A percentile compares a stretch with the other conserved stretches of the same genome.
Conservation (phyloP, 768 basidiomycete genomes). For the Pleurotus djamor region DNA sequence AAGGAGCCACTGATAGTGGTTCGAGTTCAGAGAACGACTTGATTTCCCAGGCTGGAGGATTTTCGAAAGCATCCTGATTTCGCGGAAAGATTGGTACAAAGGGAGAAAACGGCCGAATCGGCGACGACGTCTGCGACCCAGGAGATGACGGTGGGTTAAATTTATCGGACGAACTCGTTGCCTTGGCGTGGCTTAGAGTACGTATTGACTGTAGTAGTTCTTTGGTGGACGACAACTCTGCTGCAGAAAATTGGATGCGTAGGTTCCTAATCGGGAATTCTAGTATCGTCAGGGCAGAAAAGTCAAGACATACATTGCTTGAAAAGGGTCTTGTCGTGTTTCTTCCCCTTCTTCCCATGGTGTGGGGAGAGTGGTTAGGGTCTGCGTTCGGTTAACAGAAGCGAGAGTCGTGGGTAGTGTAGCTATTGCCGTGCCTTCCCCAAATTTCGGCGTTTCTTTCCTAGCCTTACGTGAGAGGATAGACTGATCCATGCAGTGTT, state of each 20-base stretch:
- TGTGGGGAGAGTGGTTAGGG: not conserved
- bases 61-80: constrained; percentile 12
- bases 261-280: constrained; percentile 5
- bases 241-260: constrained; percentile 13
- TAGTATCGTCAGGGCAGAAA: constrained; percentile 2
- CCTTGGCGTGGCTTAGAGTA: not conserved
- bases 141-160: not conserved
- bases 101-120: not conserved
- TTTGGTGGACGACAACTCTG: constrained; percentile 6
- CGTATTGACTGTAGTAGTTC: not conserved
- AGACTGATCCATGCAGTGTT: not conserved
- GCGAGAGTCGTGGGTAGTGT: constrained; percentile 1
- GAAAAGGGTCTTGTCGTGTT: constrained; percentile 25
- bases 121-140: not conserved
- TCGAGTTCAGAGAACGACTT: constrained; percentile 19
- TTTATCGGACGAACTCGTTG: not conserved
- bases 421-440: constrained; percentile 15
- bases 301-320: constrained; percentile 35
- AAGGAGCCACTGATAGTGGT: constrained; percentile 19
- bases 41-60: constrained; percentile 11
- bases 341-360: constrained; percentile 18
- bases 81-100: constrained; percentile 41
- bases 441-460: constrained; percentile 43
- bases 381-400: not conserved
- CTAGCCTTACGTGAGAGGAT: constrained; percentile 36